Evolutionary conservation across 1,139 yeast species (phyloP).

Genomic region (Nadsonia starkeyi-henricii): DNA sequence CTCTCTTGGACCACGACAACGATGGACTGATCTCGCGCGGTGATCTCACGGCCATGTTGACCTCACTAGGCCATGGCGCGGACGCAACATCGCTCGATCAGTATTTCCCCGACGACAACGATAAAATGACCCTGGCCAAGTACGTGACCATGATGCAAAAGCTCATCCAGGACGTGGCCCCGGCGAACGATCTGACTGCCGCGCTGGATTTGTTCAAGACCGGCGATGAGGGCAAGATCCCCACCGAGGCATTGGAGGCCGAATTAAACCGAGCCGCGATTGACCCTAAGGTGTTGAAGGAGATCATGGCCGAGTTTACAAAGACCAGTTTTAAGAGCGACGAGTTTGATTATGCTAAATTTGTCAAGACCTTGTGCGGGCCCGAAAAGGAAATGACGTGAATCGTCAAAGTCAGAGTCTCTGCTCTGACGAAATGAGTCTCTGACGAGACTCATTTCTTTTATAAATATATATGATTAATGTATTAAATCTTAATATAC

Average conservation of each 20-base stretch:
- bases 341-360: slow-evolving; percentile 44
- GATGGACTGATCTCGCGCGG: slow-evolving; percentile 49
- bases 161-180: slow-evolving; percentile 44
- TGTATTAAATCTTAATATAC: not conserved
- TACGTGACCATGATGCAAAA: slow-evolving; percentile 57
- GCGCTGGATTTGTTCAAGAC: slow-evolving; percentile 52
- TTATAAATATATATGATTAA: no score
- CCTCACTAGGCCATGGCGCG: slow-evolving; percentile 36
- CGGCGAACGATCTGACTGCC: slow-evolving; percentile 41
- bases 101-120: slow-evolving; percentile 29
- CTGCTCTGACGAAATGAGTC: no score
- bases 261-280: slow-evolving; percentile 38
- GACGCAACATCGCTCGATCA: slow-evolving; percentile 24
- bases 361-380: slow-evolving; percentile 15
- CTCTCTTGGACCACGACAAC: slow-evolving; percentile 71
- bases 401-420: no score
- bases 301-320: slow-evolving; percentile 41
- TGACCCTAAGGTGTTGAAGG: slow-evolving; percentile 36
- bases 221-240: slow-evolving; percentile 29
- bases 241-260: slow-evolving; percentile 36
- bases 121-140: slow-evolving; percentile 58
- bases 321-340: slow-evolving; percentile 38
- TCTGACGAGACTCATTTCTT: no score
- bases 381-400: no score
- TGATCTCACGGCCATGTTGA: slow-evolving; percentile 47